Conservation (phyloP, 2,329 filamentous ascomycete species). For the Pochonia chlamydosporia region DNA sequence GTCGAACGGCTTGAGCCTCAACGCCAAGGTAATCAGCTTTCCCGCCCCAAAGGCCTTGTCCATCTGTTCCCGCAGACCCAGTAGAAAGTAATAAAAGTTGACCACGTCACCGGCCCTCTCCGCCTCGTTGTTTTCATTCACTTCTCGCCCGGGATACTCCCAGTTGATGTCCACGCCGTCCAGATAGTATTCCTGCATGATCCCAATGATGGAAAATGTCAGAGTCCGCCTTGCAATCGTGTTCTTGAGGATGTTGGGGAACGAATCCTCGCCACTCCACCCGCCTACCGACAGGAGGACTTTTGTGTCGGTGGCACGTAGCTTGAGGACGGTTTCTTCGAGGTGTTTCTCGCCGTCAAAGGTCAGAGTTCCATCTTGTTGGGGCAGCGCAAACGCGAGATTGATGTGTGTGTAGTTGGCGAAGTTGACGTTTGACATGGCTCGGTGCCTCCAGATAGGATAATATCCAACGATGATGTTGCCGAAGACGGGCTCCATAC, state of each 20-base stretch:
- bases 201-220: not conserved
- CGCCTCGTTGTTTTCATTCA: not conserved
- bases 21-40: not conserved
- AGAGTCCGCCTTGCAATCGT: not conserved
- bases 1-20: not conserved
- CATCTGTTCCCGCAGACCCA: not conserved
- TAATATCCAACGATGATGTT: constrained; percentile 6
- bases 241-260: constrained; percentile 5
- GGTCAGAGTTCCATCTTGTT: not conserved
- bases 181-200: constrained; percentile 1
- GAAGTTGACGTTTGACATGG: constrained; percentile 4
- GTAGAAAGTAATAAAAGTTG: not conserved
- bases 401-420: constrained; percentile 10
- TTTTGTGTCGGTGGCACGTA: constrained; percentile 6
- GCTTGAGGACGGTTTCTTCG: not conserved
- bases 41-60: not conserved
- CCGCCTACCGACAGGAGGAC: constrained; percentile 10
- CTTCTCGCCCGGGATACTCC: constrained; percentile 4
- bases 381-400: constrained; percentile 10
- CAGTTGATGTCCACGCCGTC: constrained; percentile 5
- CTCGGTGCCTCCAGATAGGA: constrained; percentile 4
- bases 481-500: not conserved
- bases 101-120: not conserved
- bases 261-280: constrained; percentile 6
- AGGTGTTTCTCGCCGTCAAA: constrained; percentile 5